Evolutionary conservation across 2,329 filamentous ascomycete genomes (phyloP).

Genomic region (Aspergillus melleus): DNA sequence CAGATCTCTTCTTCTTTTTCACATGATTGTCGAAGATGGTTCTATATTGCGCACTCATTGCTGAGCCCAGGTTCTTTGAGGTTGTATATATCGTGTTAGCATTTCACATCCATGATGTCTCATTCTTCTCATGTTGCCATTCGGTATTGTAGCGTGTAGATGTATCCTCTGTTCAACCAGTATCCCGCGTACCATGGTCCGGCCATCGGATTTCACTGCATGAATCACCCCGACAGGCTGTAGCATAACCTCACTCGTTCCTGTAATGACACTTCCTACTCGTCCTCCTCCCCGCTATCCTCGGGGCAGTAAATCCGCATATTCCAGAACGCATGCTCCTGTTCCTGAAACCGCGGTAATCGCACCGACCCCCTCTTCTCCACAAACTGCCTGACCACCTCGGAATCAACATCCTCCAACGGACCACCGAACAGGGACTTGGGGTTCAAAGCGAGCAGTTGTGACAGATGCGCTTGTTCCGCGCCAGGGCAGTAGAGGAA

Average conservation of each 20-base stretch:
- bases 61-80: background rate
- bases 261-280: background rate
- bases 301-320: slow-evolving; percentile 35
- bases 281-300: slow-evolving; percentile 4
- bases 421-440: slow-evolving; percentile 59
- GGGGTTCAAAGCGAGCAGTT: slow-evolving; percentile 52
- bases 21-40: background rate
- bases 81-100: slow-evolving; percentile 9
- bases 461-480: slow-evolving; percentile 52
- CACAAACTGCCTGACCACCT: slow-evolving; percentile 23
- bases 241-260: background rate
- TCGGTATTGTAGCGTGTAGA: background rate
- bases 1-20: background rate
- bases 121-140: background rate
- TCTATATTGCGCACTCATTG: slow-evolving; percentile 1
- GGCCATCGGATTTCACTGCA: background rate
- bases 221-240: background rate
- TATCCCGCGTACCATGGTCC: background rate
- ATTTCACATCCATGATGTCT: background rate
- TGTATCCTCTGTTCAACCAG: background rate
- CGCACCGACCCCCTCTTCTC: slow-evolving; percentile 21
- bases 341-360: slow-evolving; percentile 31
- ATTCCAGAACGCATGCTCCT: slow-evolving; percentile 40
- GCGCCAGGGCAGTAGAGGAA: slow-evolving; percentile 64
- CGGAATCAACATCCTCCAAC: slow-evolving; percentile 33